Conservation (phyloP, 805 yeast species). For the Cyberlindnera bimundalis region DNA sequence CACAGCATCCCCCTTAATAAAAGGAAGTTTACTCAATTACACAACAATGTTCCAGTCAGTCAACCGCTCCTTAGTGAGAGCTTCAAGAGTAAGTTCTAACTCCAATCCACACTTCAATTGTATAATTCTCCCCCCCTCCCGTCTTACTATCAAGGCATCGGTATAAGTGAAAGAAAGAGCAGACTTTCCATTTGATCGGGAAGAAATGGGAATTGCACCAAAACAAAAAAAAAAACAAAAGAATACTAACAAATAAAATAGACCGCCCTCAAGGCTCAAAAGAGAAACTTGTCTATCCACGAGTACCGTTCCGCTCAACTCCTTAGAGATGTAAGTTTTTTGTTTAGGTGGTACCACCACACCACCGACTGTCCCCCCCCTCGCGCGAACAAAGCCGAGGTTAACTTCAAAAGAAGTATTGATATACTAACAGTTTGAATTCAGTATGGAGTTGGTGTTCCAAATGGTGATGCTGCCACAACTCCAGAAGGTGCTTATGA, state of each 20-base stretch:
- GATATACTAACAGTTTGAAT: not conserved
- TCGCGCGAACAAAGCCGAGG: not conserved
- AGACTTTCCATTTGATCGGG: too few relatives aligned
- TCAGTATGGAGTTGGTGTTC: constrained; percentile 84
- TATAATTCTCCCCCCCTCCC: too few relatives aligned
- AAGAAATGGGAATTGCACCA: too few relatives aligned
- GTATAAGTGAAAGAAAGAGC: too few relatives aligned
- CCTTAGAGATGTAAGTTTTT: constrained; percentile 44
- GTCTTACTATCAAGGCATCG: too few relatives aligned
- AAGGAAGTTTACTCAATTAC: too few relatives aligned
- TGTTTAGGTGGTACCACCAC: too few relatives aligned
- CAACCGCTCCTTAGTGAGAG: constrained; percentile 16
- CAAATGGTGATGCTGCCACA: constrained; percentile 86
- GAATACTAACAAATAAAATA: not conserved
- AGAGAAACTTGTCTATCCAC: constrained; percentile 84
- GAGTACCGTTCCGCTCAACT: constrained; percentile 94
- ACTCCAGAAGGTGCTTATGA: constrained; percentile 85
- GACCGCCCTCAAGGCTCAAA: constrained; percentile 28
- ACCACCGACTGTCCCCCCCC: not conserved
- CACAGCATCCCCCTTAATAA: too few relatives aligned
- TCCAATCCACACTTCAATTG: not conserved
- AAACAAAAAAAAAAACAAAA: too few relatives aligned
- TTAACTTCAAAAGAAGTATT: too few relatives aligned
- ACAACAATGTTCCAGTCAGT: constrained; percentile 13
- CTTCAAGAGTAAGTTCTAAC: constrained; percentile 15